These are phyloP conservation scores for Suhomyces prunicola DNA, from an alignment of 805 yeast species.

Conservation along the genomic window DNA sequence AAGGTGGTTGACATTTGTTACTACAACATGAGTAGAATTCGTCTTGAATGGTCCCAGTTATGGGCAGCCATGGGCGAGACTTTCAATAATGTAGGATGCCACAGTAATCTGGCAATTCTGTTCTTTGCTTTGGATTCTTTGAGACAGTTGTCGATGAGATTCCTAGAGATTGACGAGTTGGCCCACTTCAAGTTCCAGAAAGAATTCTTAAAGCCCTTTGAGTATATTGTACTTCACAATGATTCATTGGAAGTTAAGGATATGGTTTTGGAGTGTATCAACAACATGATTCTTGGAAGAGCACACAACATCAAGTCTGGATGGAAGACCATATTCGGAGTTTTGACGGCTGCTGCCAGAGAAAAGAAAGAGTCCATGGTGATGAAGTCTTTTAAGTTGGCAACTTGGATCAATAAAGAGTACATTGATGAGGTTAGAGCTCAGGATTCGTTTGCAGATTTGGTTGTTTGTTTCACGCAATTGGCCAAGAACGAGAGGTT, in stretches of 20 bases:
- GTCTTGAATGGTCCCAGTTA: constrained; percentile 93
- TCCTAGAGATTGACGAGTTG: constrained; percentile 89
- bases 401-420: constrained; percentile 57
- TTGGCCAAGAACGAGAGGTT: constrained; percentile 80
- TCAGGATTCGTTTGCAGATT: constrained; percentile 65
- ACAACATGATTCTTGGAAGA: constrained; percentile 78
- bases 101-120: constrained; percentile 69
- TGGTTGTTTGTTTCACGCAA: constrained; percentile 73
- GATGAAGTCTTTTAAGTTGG: constrained; percentile 58
- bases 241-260: constrained; percentile 70
- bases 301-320: constrained; percentile 81
- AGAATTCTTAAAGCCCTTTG: constrained; percentile 89
- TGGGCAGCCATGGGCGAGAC: constrained; percentile 94
- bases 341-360: constrained; percentile 70
- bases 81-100: constrained; percentile 82
- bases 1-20: constrained; percentile 97
- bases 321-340: constrained; percentile 86
- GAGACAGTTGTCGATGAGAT: constrained; percentile 88
- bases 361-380: constrained; percentile 59
- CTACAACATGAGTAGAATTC: constrained; percentile 93
- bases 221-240: constrained; percentile 68
- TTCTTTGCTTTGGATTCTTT: constrained; percentile 92
- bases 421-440: constrained; percentile 59
- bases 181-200: constrained; percentile 94
- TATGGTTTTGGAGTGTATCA: constrained; percentile 85